Conservation (phyloP, 2,329 filamentous ascomycete genomes). For the Pestalotiopsis sp. region DNA sequence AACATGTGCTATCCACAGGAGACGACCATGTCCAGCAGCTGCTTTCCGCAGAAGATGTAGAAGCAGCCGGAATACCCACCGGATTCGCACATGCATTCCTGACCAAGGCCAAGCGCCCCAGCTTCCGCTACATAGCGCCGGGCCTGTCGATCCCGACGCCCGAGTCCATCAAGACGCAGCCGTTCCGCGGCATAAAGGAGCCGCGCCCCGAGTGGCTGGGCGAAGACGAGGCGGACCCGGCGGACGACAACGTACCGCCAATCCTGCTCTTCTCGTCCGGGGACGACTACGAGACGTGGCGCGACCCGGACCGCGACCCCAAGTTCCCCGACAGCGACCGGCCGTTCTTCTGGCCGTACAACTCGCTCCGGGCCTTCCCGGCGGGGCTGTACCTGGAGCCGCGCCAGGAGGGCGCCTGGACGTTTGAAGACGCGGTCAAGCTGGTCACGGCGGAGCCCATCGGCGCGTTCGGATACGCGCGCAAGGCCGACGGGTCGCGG, state of each 20-base stretch:
- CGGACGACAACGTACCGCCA: neutral
- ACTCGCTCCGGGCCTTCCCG: neutral
- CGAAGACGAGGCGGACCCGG: neutral
- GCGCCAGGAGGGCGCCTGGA: too few relatives aligned
- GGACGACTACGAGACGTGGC: neutral
- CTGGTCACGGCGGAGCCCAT: neutral
- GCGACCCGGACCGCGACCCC: neutral
- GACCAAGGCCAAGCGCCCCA: neutral
- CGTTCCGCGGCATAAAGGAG: neutral
- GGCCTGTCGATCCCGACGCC: neutral
- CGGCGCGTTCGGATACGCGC: neutral
- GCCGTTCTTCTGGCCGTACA: neutral
- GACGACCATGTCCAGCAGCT: neutral
- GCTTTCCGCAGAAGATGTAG: neutral
- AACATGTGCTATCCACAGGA: neutral
- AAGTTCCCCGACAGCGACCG: neutral
- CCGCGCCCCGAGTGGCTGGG: neutral
- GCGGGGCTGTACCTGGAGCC: neutral
- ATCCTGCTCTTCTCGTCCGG: neutral
- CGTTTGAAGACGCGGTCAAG: constrained; percentile 2
- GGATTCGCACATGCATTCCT: neutral
- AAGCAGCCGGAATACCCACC: neutral
- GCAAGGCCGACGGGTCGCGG: neutral
- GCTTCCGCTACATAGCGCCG: constrained; percentile 3
- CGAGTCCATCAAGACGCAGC: neutral